Conservation (phyloP, 2,329 filamentous ascomycete species). For the Ramularia endophylla region DNA sequence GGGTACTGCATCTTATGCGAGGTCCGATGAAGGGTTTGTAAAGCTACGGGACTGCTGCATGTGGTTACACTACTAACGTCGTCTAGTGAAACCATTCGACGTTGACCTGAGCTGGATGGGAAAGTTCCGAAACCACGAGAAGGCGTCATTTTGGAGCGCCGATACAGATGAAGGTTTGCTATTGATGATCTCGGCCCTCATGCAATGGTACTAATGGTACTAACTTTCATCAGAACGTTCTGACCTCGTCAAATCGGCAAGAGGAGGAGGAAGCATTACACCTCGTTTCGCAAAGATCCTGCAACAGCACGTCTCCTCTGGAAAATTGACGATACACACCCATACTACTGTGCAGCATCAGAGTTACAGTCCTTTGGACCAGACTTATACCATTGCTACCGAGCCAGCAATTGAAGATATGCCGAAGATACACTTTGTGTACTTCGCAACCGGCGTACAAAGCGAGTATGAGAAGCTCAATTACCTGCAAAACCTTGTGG, state of each 20-base stretch:
- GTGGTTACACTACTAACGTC: not conserved
- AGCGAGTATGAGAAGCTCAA: slow-evolving; percentile 57
- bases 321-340: slow-evolving; percentile 51
- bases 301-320: slow-evolving; percentile 51
- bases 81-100: slow-evolving; percentile 66
- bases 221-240: slow-evolving; percentile 48
- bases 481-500: slow-evolving; percentile 54
- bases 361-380: slow-evolving; percentile 42
- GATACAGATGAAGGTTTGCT: slow-evolving; percentile 56
- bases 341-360: slow-evolving; percentile 52
- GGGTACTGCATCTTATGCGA: slow-evolving; percentile 66
- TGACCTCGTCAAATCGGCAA: slow-evolving; percentile 58
- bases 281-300: slow-evolving; percentile 62
- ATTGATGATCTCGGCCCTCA: not conserved
- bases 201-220: not conserved
- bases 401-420: slow-evolving; percentile 48
- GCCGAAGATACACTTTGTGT: slow-evolving; percentile 56
- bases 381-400: slow-evolving; percentile 50
- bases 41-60: not conserved
- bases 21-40: slow-evolving; percentile 39
- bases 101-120: slow-evolving; percentile 73
- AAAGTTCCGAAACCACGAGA: slow-evolving; percentile 72
- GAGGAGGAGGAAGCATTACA: slow-evolving; percentile 72
- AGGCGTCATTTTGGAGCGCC: slow-evolving; percentile 70
- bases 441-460: slow-evolving; percentile 68